Percentiles rank a stretch among this genome's conserved stretches.
phyloP scores from a whole-genome alignment of 1,284 basidiomycete genomes.

The Moniliophthora roreri region DNA sequence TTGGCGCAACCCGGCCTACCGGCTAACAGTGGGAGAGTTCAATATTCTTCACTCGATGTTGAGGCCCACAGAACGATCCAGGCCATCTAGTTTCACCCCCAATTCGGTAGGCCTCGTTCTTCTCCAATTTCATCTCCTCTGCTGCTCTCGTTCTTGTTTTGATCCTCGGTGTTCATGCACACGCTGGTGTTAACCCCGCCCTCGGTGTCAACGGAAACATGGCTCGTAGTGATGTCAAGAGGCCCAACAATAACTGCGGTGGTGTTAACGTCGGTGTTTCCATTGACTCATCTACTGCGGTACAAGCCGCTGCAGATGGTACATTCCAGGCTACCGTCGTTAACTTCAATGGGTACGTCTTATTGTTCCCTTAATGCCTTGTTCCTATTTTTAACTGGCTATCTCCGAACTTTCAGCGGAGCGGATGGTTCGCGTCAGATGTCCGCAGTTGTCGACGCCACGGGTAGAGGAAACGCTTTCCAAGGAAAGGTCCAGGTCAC shows the following conservation, averaged over 20 bases:
- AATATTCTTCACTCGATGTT: too few relatives aligned
- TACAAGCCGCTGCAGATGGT: slow-evolving; percentile 41
- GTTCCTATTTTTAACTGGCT: neutral
- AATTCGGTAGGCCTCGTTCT: slow-evolving; percentile 34
- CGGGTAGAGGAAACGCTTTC: slow-evolving; percentile 39
- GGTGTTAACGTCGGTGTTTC: slow-evolving; percentile 40
- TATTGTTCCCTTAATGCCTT: neutral
- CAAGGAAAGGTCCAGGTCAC: slow-evolving; percentile 33
- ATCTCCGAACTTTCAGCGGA: slow-evolving; percentile 26
- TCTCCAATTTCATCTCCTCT: slow-evolving; percentile 32
- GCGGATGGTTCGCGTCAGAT: slow-evolving; percentile 52
- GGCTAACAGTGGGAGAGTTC: too few relatives aligned
- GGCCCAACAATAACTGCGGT: slow-evolving; percentile 44
- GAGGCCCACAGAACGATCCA: too few relatives aligned
- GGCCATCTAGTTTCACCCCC: too few relatives aligned
- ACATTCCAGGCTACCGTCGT: slow-evolving; percentile 41
- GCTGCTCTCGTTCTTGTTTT: slow-evolving; percentile 31
- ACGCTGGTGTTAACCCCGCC: slow-evolving; percentile 45
- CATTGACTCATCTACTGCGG: slow-evolving; percentile 41
- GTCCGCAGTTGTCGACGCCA: slow-evolving; percentile 37
- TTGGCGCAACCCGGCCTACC: too few relatives aligned
- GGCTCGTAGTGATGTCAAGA: slow-evolving; percentile 43
- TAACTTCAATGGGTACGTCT: slow-evolving; percentile 51
- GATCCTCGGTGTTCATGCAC: slow-evolving; percentile 38
- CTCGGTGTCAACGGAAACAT: slow-evolving; percentile 45